Conservation (phyloP, 2,329 filamentous ascomycete genomes). For the Colletotrichum sp. region DNA sequence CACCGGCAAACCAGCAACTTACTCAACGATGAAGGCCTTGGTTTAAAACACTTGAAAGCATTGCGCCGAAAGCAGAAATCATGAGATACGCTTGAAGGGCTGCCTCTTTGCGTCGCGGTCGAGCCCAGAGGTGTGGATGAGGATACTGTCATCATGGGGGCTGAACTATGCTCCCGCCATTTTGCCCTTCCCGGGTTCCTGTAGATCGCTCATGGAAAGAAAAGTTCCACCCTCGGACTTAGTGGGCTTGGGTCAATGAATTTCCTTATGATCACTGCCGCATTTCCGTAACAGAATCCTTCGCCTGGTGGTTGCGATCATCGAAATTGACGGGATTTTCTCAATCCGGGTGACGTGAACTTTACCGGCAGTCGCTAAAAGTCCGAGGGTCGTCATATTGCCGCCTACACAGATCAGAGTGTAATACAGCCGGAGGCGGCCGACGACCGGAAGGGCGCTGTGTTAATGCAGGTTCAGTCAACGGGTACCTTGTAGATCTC, state of each 20-base stretch:
- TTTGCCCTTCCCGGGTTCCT: background rate
- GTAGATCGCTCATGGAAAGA: background rate
- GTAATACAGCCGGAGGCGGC: background rate
- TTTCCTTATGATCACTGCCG: fast-evolving
- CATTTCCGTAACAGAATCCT: background rate
- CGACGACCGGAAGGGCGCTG: fast-evolving
- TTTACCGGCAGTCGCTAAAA: background rate
- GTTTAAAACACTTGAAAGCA: fast-evolving
- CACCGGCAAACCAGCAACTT: fast-evolving
- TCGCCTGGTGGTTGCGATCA: background rate
- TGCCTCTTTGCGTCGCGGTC: background rate
- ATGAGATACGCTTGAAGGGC: fast-evolving
- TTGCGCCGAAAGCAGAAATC: background rate
- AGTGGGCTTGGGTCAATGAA: fast-evolving
- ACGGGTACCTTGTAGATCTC: background rate
- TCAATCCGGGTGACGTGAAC: background rate
- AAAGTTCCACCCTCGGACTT: background rate
- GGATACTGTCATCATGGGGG: background rate
- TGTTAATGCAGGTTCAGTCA: background rate
- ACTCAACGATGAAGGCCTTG: fast-evolving
- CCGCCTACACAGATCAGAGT: background rate
- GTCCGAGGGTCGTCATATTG: fast-evolving
- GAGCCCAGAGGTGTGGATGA: background rate
- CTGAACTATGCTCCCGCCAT: background rate
- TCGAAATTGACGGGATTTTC: background rate